These are phyloP conservation scores for Solanum verrucosum DNA, from an alignment of 257 asterid species.

Conservation along the genomic window DNA sequence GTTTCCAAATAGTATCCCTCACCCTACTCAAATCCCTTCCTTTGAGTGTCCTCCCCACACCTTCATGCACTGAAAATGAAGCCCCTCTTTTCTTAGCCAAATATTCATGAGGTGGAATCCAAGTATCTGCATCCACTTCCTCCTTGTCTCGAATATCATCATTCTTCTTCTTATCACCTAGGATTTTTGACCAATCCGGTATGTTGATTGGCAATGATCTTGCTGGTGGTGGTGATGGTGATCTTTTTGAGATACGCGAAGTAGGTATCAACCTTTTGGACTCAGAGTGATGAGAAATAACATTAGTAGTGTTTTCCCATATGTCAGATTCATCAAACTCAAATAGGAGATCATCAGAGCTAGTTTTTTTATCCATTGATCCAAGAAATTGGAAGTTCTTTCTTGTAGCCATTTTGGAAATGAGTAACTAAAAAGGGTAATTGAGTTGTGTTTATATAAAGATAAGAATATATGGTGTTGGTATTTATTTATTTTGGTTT, in stretches of 20 bases:
- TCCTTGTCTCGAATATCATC: neutral
- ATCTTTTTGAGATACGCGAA: neutral
- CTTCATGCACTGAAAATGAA: slow-evolving; percentile 15
- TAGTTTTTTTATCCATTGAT: neutral
- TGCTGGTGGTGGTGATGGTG: neutral
- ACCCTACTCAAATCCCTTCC: slow-evolving; percentile 22
- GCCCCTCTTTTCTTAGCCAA: slow-evolving; percentile 14
- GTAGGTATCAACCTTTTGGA: neutral
- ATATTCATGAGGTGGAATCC: slow-evolving; percentile 17
- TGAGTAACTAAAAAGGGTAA: neutral
- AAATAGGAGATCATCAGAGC: neutral
- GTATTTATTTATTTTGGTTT: neutral
- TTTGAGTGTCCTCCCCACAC: slow-evolving; percentile 14
- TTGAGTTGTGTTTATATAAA: neutral
- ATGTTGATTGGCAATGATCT: slow-evolving; percentile 10
- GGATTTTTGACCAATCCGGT: slow-evolving; percentile 11
- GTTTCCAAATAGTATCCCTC: slow-evolving; percentile 16
- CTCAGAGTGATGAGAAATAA: neutral
- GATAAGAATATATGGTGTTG: neutral
- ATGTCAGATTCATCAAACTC: slow-evolving; percentile 14
- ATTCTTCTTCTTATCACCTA: neutral
- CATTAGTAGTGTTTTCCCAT: neutral
- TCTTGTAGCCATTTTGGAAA: neutral
- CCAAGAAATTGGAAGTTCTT: neutral
- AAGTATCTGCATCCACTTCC: neutral